Conservation (phyloP, 345 rosid genomes). For the Pelargonium nanum region DNA sequence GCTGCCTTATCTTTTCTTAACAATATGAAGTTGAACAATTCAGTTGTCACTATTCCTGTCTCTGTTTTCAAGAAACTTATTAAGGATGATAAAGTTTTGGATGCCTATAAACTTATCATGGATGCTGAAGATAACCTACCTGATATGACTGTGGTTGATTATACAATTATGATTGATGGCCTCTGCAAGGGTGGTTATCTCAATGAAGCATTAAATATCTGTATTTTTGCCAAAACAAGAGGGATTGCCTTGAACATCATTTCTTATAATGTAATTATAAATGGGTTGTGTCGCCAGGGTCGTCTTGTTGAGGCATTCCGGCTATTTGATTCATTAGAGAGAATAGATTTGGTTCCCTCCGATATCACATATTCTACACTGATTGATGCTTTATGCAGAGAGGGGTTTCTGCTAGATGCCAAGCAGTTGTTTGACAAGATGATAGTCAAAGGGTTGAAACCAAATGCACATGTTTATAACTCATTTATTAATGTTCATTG, state of each 20-base stretch:
- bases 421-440: constrained; percentile 44
- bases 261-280: constrained; percentile 58
- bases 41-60: constrained; percentile 25
- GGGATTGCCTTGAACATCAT: constrained; percentile 45
- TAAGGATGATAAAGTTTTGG: constrained; percentile 39
- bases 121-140: constrained; percentile 31
- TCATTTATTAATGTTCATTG: constrained; percentile 54
- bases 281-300: constrained; percentile 68
- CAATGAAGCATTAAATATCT: constrained; percentile 50
- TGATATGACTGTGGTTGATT: constrained; percentile 51
- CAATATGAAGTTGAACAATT: constrained; percentile 22
- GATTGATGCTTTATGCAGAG: constrained; percentile 61
- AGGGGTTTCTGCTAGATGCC: constrained; percentile 57
- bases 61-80: constrained; percentile 36
- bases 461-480: constrained; percentile 46
- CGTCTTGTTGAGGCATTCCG: constrained; percentile 82
- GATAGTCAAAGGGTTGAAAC: constrained; percentile 37
- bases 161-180: constrained; percentile 44
- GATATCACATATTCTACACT: constrained; percentile 47
- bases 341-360: constrained; percentile 45
- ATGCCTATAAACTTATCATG: constrained; percentile 49
- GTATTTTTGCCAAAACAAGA: constrained; percentile 40
- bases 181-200: constrained; percentile 66
- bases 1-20: constrained; percentile 26
- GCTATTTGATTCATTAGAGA: constrained; percentile 70